Evolutionary conservation across 495 filamentous ascomycete species (phyloP), one percentile per base, ranked within the genome.

Genomic region (Xylaria curta): DNA sequence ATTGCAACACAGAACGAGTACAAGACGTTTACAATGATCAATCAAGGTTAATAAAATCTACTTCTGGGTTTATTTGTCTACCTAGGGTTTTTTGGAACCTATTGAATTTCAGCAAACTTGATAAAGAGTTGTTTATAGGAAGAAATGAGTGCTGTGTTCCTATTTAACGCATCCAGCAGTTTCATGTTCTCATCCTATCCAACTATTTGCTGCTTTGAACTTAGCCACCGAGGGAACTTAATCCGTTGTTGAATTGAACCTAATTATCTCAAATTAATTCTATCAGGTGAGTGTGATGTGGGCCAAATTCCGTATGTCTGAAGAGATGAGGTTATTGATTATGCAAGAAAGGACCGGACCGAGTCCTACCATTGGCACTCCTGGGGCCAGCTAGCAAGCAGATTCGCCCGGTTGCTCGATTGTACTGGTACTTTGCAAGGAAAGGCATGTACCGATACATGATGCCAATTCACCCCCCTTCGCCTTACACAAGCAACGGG

Each of bases 391-490:
- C 17, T 8, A n/a, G 7, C n/a, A 7, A 8, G 8, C 5, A n/a
- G 1, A 21, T 51, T 24, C 47, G n/a, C n/a, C 47, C 10, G 7
- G 51, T 54, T 54, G 21, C 51, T 28, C 47, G 47, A 4, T 54
- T 54, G 51, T 54, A 60, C 31, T 60, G 56, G 56, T 60, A 60
- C 56, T 33, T 60, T 8, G 28, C 31, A n/a, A 33, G 56, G 17
- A 24, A 60, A 31, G 15, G 6, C 15, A 60, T 19, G 56, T 60
- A 60, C 33, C 28, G 56, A 13, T 59, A 59, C 56, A 33, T 59
- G 4, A 3, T 4, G 12, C 26, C 51, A 13, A 36, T 17, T 26
- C 21, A 28, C n/a, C n/a, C 26, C 7, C 9, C 21, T 56, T 40
- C 38, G 10, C 38, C 53, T 49, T 49, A 49, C 19, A 49, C 46